Base-by-base conservation (phyloP, 768 basidiomycete species). In the Termitomyces bulborhizus region DNA sequence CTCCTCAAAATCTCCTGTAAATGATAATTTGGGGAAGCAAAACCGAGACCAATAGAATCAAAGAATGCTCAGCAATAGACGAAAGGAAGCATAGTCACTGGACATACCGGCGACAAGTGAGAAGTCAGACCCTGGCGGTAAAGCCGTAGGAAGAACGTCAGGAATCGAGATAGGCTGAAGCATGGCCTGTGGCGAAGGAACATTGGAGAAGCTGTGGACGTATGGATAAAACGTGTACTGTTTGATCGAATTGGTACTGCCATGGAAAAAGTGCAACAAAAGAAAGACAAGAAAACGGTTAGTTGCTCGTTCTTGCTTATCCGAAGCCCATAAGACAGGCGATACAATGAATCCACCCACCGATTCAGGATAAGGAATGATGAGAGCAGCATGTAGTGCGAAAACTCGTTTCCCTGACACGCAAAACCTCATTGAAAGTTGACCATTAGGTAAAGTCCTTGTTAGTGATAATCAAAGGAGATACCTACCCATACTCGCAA, bases 401-500 rank as follows among this genome's bases (percentile, higher is more conserved):
- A 93, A 67, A 97, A 97, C 69, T 98, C 95, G 66, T 97, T 97
- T 21, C 90, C 94, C 69, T 96, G 94, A 60, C 89, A 93, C 1
- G 88, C 72, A 62, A 93, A 98, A 3, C 94, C 94, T 93, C 58
- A 39, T 27, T 6, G 8, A 15, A 12, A 13, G 11, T 11, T 5
- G 3, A 27, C 26, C 16, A 18, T 51, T 43, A 39, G 16, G 6
- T 15, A 46, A 44, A 32, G 15, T 47, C 39, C 31, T 49, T 11
- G 13, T 42, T 59, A 5, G 3, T 2, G 32, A 24, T 36, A 39
- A 21, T 46, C 4, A 21, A 12, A 46, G 47, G 46, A 34, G 48
- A 29, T 36, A 57, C 75, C 34, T 63, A 92, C 93, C 94, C 52
- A 87, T 75, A 32, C 79, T 82, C 5, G 93, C 92, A 4, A 96